Evolutionary conservation across 148 eudicot species (phyloP).

Genomic region (Hydrangea macrophylla): DNA sequence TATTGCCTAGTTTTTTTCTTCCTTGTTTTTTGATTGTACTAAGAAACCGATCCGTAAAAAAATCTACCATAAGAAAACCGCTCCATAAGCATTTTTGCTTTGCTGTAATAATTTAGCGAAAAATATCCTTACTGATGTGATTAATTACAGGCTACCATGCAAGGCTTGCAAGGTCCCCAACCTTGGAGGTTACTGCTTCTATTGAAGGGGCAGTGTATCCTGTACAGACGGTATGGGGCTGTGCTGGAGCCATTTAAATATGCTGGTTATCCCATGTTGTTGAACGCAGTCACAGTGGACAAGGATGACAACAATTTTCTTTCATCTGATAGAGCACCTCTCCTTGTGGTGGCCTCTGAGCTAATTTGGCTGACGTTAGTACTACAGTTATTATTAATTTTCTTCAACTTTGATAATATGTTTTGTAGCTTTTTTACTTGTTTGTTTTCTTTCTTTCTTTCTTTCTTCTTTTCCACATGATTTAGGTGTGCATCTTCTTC

Average conservation of each 20-base stretch:
- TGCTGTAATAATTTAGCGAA: slow-evolving; percentile 11
- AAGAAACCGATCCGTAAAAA: no score
- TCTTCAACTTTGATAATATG: not conserved
- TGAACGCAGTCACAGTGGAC: slow-evolving; percentile 93
- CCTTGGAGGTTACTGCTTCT: slow-evolving; percentile 91
- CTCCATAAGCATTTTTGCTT: no score
- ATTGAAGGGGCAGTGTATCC: slow-evolving; percentile 91
- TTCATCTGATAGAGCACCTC: slow-evolving; percentile 87
- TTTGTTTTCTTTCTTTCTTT: slow-evolving; percentile 14
- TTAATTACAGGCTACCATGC: slow-evolving; percentile 80
- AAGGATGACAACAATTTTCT: slow-evolving; percentile 85
- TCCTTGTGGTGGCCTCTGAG: slow-evolving; percentile 94
- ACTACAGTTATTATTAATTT: slow-evolving; percentile 5
- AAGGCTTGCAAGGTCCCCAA: slow-evolving; percentile 99
- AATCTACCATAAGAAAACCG: no score
- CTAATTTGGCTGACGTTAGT: slow-evolving; percentile 93
- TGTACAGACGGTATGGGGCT: slow-evolving; percentile 84
- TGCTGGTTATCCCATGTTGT: slow-evolving; percentile 98
- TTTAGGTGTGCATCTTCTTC: slow-evolving; percentile 92
- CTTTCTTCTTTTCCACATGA: no score
- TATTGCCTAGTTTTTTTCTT: no score
- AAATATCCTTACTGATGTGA: slow-evolving; percentile 18
- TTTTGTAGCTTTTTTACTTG: slow-evolving; percentile 12
- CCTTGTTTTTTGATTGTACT: no score
- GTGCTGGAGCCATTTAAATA: slow-evolving; percentile 95